Evolutionary conservation across 2,329 filamentous ascomycete species (phyloP), one percentile per base, ranked within the genome.

Genomic region (Monascus ruber): DNA sequence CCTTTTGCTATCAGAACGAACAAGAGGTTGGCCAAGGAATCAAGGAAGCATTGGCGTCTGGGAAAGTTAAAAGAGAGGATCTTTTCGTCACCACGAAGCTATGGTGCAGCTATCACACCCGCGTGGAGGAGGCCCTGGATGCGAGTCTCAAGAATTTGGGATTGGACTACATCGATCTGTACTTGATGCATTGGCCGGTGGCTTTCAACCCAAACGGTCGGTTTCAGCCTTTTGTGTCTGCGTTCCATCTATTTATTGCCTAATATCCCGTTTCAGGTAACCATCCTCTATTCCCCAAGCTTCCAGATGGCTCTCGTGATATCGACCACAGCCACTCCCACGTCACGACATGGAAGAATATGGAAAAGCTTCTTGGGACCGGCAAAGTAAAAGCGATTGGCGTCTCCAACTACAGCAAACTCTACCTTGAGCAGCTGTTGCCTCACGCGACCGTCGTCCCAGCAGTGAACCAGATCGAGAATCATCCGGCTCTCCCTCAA

Each of bases 81-180:
- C 65, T 93, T 45, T 93, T 91, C 65, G 76, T 93, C 42, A 83
- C 85, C 39, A 85, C 80, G 53, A 93, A 94, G 72, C 74, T 88
- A 31, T 93, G 85, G 83, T 81, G 79, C 54, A 85, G 83, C 37
- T 88, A 83, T 67, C 80, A 82, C 61, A 76, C 75, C 26, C 72
- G 79, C 5, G 78, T 78, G 5, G 79, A 83, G 62, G 67, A 81
- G 52, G 78, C 74, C 29, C 71, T 91, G 29, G 76, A 85, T 47
- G 79, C 81, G 71, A 83, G 79, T 53, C 68, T 91, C 58, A 75
- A 80, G 64, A 72, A 74, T 43, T 67, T 93, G 29, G 83, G 84
- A 1, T 68, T 91, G 35, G 81, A 86, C 47, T 89, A 93, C 58
- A 73, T 93, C 4, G 86, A 93, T 58, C 68, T 93, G 41, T 86